Conservation (phyloP, 495 filamentous ascomycete genomes). For the Penicillium pulvis region DNA sequence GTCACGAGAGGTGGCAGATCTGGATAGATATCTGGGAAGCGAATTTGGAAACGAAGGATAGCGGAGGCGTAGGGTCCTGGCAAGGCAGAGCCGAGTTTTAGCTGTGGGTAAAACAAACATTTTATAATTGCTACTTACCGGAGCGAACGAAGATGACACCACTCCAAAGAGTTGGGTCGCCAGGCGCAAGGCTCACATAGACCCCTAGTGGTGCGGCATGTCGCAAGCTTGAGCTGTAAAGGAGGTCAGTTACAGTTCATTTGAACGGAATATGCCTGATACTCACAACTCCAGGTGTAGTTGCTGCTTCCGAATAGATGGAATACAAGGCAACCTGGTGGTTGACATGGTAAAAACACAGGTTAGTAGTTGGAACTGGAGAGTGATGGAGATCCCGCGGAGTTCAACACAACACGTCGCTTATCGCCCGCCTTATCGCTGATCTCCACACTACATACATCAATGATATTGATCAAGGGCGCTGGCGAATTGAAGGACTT, state of each 20-base stretch:
- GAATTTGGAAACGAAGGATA: constrained; percentile 85
- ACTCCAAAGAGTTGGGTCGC: constrained; percentile 78
- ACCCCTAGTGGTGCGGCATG: constrained; percentile 79
- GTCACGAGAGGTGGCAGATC: constrained; percentile 77
- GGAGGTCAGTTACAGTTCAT: constrained; percentile 4
- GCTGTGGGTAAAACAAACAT: background rate
- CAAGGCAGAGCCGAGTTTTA: background rate
- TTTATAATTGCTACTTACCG: constrained; percentile 51
- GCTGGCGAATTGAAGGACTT: background rate
- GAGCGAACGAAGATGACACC: constrained; percentile 89
- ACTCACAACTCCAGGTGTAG: constrained; percentile 77
- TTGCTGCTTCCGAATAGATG: constrained; percentile 62
- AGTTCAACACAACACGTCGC: constrained; percentile 5
- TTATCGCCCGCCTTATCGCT: constrained; percentile 3
- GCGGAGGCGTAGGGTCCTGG: constrained; percentile 85
- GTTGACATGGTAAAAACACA: constrained; percentile 39
- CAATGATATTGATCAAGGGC: too few relatives aligned
- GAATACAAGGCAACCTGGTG: constrained; percentile 43
- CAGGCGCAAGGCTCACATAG: constrained; percentile 81
- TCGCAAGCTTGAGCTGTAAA: constrained; percentile 73
- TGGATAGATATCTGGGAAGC: constrained; percentile 82
- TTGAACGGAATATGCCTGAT: background rate
- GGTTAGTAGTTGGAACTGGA: background rate
- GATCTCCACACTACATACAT: background rate
- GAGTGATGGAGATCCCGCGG: constrained; percentile 1